phyloP scores from a whole-genome alignment of 225 moss, liverwort and hornwort species.

The Rhytidiadelphus loreus region DNA sequence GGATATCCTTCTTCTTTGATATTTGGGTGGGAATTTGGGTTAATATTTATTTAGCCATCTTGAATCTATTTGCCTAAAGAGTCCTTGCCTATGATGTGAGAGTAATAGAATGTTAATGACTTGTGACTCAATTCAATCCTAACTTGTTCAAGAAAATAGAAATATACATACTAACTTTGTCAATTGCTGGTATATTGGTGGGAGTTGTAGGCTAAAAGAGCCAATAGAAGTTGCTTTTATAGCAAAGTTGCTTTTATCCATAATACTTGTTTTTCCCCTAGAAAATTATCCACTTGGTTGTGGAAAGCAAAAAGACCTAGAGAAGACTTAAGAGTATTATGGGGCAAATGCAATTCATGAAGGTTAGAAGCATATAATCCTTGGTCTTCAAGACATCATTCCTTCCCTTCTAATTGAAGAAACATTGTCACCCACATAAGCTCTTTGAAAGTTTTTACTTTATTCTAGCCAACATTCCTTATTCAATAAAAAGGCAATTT shows the following conservation, averaged over 20 bases:
- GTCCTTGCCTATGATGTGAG: rapidly evolving
- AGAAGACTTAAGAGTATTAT: not conserved
- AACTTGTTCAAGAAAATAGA: too few relatives aligned
- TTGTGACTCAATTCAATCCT: too few relatives aligned
- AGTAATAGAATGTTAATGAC: too few relatives aligned
- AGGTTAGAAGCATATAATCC: too few relatives aligned
- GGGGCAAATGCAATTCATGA: not conserved
- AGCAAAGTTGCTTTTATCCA: not conserved
- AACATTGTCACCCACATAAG: not conserved
- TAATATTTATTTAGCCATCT: not conserved
- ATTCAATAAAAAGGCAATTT: not conserved
- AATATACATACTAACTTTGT: too few relatives aligned
- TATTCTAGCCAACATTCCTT: not conserved
- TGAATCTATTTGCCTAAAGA: not conserved
- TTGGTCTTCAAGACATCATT: too few relatives aligned
- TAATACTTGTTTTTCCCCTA: not conserved
- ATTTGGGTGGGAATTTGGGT: not conserved
- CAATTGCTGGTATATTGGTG: rapidly evolving
- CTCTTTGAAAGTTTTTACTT: not conserved
- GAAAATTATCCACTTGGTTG: rapidly evolving
- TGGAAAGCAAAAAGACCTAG: not conserved
- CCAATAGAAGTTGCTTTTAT: not conserved
- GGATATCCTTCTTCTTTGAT: not conserved
- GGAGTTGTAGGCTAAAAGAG: rapidly evolving
- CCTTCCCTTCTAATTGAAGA: not conserved